A percentile compares a stretch with the other conserved stretches of the same genome.
phyloP scores from a whole-genome alignment of 2,329 filamentous ascomycete species.

The Penicillium paneum region DNA sequence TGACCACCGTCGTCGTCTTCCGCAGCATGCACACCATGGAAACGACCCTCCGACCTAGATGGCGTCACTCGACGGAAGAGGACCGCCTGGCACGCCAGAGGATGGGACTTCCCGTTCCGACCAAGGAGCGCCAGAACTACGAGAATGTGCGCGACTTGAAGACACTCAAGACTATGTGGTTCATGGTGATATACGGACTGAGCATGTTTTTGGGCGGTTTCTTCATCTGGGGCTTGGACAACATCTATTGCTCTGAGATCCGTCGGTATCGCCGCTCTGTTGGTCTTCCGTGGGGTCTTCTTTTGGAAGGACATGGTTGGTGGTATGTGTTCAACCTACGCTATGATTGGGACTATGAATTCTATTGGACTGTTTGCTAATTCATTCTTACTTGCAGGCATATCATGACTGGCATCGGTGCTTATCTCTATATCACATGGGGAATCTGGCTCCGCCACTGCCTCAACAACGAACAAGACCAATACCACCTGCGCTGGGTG shows the following conservation, averaged over 20 bases:
- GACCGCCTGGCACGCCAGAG: slow-evolving; percentile 42
- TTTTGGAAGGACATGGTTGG: slow-evolving; percentile 72
- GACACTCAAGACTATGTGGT: slow-evolving; percentile 69
- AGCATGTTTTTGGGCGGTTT: slow-evolving; percentile 72
- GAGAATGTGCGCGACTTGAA: slow-evolving; percentile 56
- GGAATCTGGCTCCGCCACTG: slow-evolving; percentile 77
- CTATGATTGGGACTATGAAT: neutral
- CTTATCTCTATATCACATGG: slow-evolving; percentile 82
- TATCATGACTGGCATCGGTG: slow-evolving; percentile 75
- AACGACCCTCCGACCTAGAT: slow-evolving; percentile 57
- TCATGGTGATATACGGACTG: slow-evolving; percentile 66
- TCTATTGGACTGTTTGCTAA: slow-evolving; percentile 3
- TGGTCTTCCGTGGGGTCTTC: slow-evolving; percentile 73
- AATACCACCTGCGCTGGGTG: slow-evolving; percentile 70
- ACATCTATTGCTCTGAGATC: slow-evolving; percentile 66
- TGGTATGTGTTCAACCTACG: slow-evolving; percentile 51
- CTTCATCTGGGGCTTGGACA: slow-evolving; percentile 75
- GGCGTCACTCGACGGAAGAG: slow-evolving; percentile 49
- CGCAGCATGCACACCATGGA: slow-evolving; percentile 78
- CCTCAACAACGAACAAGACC: slow-evolving; percentile 67
- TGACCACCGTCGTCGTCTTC: slow-evolving; percentile 68
- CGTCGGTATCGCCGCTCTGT: slow-evolving; percentile 64
- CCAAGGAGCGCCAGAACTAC: slow-evolving; percentile 46
- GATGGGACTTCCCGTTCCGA: slow-evolving; percentile 37
- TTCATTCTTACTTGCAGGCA: slow-evolving; percentile 53